Conservation (phyloP, 1,284 basidiomycete species). For the Fomes fomentarius region DNA sequence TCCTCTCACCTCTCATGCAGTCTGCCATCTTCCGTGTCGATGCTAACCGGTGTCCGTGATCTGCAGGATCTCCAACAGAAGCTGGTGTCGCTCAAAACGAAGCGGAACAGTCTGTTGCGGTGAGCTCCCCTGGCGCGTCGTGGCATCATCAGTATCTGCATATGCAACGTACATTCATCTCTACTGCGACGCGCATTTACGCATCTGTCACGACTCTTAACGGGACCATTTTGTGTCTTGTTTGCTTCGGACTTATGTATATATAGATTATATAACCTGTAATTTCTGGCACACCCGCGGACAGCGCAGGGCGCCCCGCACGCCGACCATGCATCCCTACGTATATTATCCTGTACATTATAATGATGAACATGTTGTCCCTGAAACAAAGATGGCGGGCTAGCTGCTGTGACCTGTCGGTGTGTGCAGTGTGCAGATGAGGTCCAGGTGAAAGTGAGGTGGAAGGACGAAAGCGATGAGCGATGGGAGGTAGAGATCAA, state of each 20-base stretch:
- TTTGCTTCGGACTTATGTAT: conserved; percentile 3
- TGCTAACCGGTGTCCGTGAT: neutral
- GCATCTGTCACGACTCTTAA: conserved; percentile 4
- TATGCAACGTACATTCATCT: too few species aligned
- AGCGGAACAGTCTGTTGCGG: conserved; percentile 34
- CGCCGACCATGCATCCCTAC: conserved; percentile 16
- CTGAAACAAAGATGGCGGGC: neutral
- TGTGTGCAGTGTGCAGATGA: too few species aligned
- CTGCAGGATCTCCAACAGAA: conserved; percentile 63
- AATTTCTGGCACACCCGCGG: conserved; percentile 3
- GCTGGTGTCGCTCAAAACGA: conserved; percentile 60
- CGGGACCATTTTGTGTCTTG: neutral
- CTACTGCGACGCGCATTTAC: neutral
- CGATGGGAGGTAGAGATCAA: too few species aligned
- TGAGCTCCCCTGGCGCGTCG: conserved; percentile 15
- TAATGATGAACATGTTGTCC: conserved; percentile 11
- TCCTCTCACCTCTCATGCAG: neutral
- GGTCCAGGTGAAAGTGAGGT: too few species aligned
- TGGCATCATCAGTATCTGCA: too few species aligned
- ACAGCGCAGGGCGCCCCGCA: conserved; percentile 10
- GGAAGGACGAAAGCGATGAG: neutral
- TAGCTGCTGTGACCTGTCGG: too few species aligned
- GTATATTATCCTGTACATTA: conserved; percentile 23
- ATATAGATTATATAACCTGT: neutral
- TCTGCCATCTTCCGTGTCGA: neutral